These are phyloP conservation scores for Talaromyces atroroseus DNA, from an alignment of 2,329 filamentous ascomycete genomes.

Conservation along the genomic window DNA sequence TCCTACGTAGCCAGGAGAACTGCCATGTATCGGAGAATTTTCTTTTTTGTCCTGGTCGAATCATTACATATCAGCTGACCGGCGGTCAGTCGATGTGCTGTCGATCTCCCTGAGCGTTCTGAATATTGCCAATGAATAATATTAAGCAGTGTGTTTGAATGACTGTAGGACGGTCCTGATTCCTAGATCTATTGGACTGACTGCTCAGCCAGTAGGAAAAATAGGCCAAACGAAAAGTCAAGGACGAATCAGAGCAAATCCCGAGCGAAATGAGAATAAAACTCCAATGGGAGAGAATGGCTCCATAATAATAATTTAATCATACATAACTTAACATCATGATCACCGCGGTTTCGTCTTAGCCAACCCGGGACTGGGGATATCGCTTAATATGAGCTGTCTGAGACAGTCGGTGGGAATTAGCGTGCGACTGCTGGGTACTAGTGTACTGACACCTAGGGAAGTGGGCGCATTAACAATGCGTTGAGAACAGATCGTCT, in stretches of 20 bases:
- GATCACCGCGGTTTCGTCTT: not conserved
- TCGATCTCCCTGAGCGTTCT: conserved; percentile 3
- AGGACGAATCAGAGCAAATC: not conserved
- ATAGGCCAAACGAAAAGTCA: not conserved
- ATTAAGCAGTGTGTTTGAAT: no score
- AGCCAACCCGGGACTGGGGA: conserved; percentile 7
- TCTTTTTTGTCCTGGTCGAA: not conserved
- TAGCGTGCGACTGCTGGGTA: not conserved
- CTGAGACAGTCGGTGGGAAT: conserved; percentile 4
- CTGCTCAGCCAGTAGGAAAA: not conserved
- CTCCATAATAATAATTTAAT: not conserved
- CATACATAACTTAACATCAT: not conserved
- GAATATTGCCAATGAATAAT: not conserved
- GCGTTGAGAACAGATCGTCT: not conserved
- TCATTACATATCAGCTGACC: not conserved
- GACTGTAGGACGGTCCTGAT: no score
- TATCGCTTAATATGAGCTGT: not conserved
- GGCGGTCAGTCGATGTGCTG: conserved; percentile 3
- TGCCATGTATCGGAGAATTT: conserved; percentile 4
- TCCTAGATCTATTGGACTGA: not conserved
- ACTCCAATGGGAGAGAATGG: not conserved
- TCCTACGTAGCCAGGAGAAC: not conserved
- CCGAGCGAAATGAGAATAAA: not conserved
- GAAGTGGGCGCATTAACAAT: not conserved
- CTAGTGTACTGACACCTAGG: not conserved